Evolutionary conservation across 2,329 filamentous ascomycete genomes (phyloP).

Genomic region (Ophiostoma tasmaniense): DNA sequence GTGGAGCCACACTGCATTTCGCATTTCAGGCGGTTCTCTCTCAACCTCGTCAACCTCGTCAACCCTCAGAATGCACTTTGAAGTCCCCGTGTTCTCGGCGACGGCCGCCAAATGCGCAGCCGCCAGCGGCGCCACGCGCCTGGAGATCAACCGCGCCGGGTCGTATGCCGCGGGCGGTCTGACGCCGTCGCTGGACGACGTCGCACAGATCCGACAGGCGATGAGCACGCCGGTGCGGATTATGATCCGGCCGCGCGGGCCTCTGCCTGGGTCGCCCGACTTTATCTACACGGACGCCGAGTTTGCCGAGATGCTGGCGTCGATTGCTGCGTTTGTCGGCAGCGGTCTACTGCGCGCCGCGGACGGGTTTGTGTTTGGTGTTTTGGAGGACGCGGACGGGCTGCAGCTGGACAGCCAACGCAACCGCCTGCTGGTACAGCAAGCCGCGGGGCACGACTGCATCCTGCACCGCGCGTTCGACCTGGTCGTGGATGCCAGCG

Average conservation of each 20-base stretch:
- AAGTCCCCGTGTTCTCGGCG: constrained; percentile 47
- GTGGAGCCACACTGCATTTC: no score
- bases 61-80: constrained; percentile 27
- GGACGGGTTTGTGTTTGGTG: constrained; percentile 51
- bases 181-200: constrained; percentile 38
- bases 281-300: constrained; percentile 43
- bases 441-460: constrained; percentile 36
- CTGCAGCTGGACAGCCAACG: constrained; percentile 33
- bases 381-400: constrained; percentile 27
- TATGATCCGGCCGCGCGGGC: constrained; percentile 47
- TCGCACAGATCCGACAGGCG: constrained; percentile 25
- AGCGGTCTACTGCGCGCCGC: constrained; percentile 31
- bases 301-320: constrained; percentile 34
- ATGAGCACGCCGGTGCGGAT: constrained; percentile 32
- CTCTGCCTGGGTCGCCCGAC: constrained; percentile 29
- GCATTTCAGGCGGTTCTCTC: no score
- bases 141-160: constrained; percentile 45
- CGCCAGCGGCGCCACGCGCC: constrained; percentile 37
- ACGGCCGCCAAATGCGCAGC: constrained; percentile 33
- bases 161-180: constrained; percentile 45
- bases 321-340: constrained; percentile 32
- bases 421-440: constrained; percentile 34
- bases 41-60: no score
- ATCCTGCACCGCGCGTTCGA: constrained; percentile 53
- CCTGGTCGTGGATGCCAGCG: constrained; percentile 29